These are phyloP conservation scores for Plasmodium fragile DNA, from an alignment of 169 alveolate genomes.

Conservation along the genomic window DNA sequence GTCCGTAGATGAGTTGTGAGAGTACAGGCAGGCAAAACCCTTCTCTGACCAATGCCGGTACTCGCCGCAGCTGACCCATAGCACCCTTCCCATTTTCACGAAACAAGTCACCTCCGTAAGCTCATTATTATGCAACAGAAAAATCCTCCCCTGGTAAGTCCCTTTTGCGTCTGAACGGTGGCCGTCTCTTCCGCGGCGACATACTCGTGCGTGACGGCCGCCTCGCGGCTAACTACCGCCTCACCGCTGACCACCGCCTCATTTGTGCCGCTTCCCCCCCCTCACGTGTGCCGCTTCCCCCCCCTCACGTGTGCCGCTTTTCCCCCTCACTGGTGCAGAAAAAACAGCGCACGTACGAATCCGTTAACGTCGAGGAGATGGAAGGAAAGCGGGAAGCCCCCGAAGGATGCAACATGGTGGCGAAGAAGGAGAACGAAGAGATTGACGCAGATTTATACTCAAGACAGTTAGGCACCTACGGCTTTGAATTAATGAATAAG, in stretches of 20 bases:
- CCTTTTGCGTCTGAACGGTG: too few species aligned
- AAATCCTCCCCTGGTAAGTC: constrained; percentile 37
- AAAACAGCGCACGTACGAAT: constrained; percentile 37
- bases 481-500: constrained; percentile 98
- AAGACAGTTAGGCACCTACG: constrained; percentile 98
- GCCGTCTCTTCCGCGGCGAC: too few species aligned
- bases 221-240: too few species aligned
- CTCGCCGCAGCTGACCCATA: background rate
- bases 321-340: background rate
- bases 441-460: constrained; percentile 97
- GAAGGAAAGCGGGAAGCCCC: constrained; percentile 28
- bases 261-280: background rate
- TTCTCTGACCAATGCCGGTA: background rate
- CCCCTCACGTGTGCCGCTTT: background rate
- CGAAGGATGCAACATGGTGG: background rate
- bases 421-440: constrained; percentile 17
- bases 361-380: constrained; percentile 15
- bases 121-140: constrained; percentile 58
- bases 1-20: background rate
- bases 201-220: too few species aligned
- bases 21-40: background rate
- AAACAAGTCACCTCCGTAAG: background rate
- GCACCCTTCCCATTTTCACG: background rate
- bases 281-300: background rate
- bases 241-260: too few species aligned